A percentile compares a stretch with the other conserved stretches of the same genome.
phyloP scores from a whole-genome alignment of 1,284 basidiomycete genomes.

The Fomitopsis pinicola region DNA sequence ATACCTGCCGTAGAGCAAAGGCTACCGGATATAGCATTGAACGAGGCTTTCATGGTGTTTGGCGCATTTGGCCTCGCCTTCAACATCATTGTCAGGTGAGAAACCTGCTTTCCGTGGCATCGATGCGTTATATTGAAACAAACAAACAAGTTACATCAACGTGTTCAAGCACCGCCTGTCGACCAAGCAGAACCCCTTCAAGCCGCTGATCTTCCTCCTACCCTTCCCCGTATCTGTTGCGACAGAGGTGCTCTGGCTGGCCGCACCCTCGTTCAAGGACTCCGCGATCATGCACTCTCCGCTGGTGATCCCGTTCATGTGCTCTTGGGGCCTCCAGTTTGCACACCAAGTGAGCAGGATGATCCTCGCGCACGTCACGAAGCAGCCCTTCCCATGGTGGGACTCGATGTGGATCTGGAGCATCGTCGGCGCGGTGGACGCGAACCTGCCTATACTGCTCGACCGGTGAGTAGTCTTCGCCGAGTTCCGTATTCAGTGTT shows the following conservation, averaged over 20 bases:
- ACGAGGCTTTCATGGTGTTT: constrained; percentile 87
- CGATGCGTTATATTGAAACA: no score
- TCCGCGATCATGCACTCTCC: constrained; percentile 58
- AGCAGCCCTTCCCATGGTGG: constrained; percentile 81
- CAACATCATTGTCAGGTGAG: constrained; percentile 77
- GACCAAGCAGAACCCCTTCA: constrained; percentile 33
- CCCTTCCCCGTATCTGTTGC: constrained; percentile 74
- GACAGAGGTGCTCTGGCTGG: constrained; percentile 81
- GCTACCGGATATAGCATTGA: constrained; percentile 71
- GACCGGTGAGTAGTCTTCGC: constrained; percentile 47
- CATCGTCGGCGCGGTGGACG: constrained; percentile 76
- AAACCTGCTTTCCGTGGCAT: neutral
- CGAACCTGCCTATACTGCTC: constrained; percentile 67
- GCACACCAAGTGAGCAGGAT: constrained; percentile 87
- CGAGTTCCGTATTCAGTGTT: constrained; percentile 6
- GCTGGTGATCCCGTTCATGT: constrained; percentile 83
- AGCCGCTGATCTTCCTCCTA: constrained; percentile 72
- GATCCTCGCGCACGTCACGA: constrained; percentile 92
- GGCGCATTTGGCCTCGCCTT: constrained; percentile 70
- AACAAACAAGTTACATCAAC: constrained; percentile 60
- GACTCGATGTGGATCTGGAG: constrained; percentile 87
- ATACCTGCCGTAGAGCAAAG: constrained; percentile 41
- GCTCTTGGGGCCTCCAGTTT: constrained; percentile 87
- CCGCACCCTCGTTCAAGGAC: constrained; percentile 53
- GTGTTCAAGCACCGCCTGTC: constrained; percentile 53